Base-by-base conservation (phyloP, 257 asterid species). In the Hygrophila difformis region DNA sequence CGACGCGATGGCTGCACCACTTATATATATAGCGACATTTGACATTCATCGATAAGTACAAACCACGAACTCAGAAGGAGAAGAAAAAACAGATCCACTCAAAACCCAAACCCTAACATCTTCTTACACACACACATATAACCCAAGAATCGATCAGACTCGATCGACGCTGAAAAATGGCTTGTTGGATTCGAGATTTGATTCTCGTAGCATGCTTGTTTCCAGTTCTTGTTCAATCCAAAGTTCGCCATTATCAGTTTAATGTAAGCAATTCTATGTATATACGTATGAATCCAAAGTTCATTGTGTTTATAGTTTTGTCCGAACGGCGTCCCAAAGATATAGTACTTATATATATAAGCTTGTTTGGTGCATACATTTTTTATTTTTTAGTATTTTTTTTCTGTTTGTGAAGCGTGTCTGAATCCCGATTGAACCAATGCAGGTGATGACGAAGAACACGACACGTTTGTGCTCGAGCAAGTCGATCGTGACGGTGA, bases 181-280 rank as follows among this genome's bases (percentile, higher is more conserved):
- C 14, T 53, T 33, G 46, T 15, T 56, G 65, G 75, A 47, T 66
- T 61, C 73, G 76, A 1, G 56, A 50, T 35, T 48, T 77, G 44
- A 41, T 80, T 59, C 45, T 87, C 53, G 63, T 73, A 18, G 49
- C 77, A 37, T 62, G 58, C 35, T 53, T 74, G 4, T 14, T 51
- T 43, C 85, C 84, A 0, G 53, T 61, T 18, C 3, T 70, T 4
- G 82, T 72, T 15, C 71, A 83, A 29, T 66, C 71, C 51, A 59
- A 62, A 20, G 81, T 84, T 67, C 95, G 97, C 11, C 81, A 61
- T 44, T 87, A 83, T 74, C 85, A 74, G 59, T 84, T 87, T 59
- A 79, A 87, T 37, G 97, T 84, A 66, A 83, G 97, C 8, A 0
- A 12, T 11, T 15, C 9, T 42, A 39, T 1, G 5, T 31, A 1